Percentiles rank a stretch among this genome's conserved stretches.
These are phyloP conservation scores for Angomonas desouzai DNA, from an alignment of 208 protist species.

Conservation along the genomic window DNA sequence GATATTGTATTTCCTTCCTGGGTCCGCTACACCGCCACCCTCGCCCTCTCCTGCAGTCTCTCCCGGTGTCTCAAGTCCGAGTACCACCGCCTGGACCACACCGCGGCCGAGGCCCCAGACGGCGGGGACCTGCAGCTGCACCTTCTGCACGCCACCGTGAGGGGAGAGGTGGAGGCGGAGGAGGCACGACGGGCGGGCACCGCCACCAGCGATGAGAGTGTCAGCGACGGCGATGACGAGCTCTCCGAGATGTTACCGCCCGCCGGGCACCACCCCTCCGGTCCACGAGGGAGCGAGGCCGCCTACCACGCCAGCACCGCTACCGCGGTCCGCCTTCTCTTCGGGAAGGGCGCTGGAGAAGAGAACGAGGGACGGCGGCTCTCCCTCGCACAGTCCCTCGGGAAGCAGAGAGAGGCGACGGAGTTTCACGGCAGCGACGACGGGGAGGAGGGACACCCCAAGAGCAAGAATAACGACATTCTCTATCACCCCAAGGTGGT, in stretches of 20 bases:
- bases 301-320: neutral
- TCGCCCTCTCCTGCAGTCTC: constrained; percentile 57
- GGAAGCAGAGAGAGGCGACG: neutral
- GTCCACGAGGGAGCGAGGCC: neutral
- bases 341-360: neutral
- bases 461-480: constrained; percentile 17
- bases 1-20: constrained; percentile 71
- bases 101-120: neutral
- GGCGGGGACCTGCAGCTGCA: neutral
- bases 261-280: neutral
- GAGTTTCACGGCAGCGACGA: neutral
- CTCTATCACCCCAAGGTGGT: constrained; percentile 51
- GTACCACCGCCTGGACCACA: neutral
- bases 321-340: constrained; percentile 4
- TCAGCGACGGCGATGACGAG: constrained; percentile 1
- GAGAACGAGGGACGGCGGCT: neutral
- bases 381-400: neutral
- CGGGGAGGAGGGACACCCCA: neutral
- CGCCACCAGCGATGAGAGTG: neutral
- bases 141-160: neutral
- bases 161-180: constrained; percentile 7
- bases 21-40: constrained; percentile 51
- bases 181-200: neutral
- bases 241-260: neutral
- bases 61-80: constrained; percentile 16